These are phyloP conservation scores for Chlorophyllum brunneum DNA, from an alignment of 768 basidiomycete genomes.

Conservation along the genomic window DNA sequence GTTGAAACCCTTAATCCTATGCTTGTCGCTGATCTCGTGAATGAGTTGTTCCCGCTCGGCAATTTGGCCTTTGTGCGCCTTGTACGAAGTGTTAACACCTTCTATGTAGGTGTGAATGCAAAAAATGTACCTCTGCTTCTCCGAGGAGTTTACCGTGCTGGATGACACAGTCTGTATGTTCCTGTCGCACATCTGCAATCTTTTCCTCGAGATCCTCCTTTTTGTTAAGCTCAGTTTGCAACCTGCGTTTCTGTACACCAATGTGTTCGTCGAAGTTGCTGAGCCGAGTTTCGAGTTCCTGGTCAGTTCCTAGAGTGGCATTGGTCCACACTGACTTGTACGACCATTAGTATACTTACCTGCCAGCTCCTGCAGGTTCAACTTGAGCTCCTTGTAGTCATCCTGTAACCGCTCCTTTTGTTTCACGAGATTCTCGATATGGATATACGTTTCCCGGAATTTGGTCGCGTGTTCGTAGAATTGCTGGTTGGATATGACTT, in stretches of 20 bases:
- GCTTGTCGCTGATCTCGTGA: slow-evolving; percentile 60
- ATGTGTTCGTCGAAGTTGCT: slow-evolving; percentile 60
- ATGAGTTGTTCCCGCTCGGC: slow-evolving; percentile 71
- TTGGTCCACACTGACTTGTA: not conserved
- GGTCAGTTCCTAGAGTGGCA: slow-evolving; percentile 56
- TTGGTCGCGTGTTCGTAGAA: slow-evolving; percentile 82
- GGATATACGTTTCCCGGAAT: slow-evolving; percentile 81
- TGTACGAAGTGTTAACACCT: not conserved
- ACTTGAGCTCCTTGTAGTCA: slow-evolving; percentile 58
- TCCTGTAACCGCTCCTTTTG: slow-evolving; percentile 57
- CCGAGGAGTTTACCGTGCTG: slow-evolving; percentile 68
- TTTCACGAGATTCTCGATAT: slow-evolving; percentile 58
- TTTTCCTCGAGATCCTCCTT: slow-evolving; percentile 64
- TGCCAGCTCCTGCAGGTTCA: slow-evolving; percentile 62
- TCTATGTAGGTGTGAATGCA: not conserved
- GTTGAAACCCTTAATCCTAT: slow-evolving; percentile 73
- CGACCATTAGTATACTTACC: slow-evolving; percentile 37
- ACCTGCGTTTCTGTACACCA: slow-evolving; percentile 44
- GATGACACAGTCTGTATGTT: slow-evolving; percentile 53
- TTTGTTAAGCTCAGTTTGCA: slow-evolving; percentile 42
- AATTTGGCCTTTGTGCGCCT: slow-evolving; percentile 76
- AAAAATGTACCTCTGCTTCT: slow-evolving; percentile 58
- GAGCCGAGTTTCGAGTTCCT: slow-evolving; percentile 58
- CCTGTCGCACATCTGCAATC: slow-evolving; percentile 39
- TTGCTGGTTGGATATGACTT: slow-evolving; percentile 65